Percentiles rank a stretch among this genome's conserved stretches.
These are phyloP conservation scores for Xerocomus amazonicus DNA, from an alignment of 1,284 basidiomycete genomes.

Conservation along the genomic window DNA sequence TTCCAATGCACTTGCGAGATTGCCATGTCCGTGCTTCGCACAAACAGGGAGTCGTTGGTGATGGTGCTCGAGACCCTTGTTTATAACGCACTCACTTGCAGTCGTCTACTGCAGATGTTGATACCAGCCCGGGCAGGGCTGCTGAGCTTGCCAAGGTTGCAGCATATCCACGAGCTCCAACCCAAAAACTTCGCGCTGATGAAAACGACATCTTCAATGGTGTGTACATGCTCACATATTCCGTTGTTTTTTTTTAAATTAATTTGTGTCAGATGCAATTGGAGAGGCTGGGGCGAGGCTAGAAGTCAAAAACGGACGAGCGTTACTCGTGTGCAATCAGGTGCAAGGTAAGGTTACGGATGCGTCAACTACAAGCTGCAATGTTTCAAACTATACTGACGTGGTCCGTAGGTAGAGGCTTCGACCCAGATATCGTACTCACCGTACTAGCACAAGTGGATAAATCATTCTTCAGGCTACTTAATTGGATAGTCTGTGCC, in stretches of 20 bases:
- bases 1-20: slow-evolving; percentile 97
- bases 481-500: slow-evolving; percentile 89
- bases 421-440: slow-evolving; percentile 77
- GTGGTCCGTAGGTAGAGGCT: slow-evolving; percentile 70
- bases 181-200: slow-evolving; percentile 72
- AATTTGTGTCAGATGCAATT: slow-evolving; percentile 45
- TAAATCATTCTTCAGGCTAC: slow-evolving; percentile 89
- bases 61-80: slow-evolving; percentile 96
- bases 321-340: slow-evolving; percentile 87
- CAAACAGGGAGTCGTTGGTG: slow-evolving; percentile 97
- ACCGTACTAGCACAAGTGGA: slow-evolving; percentile 83
- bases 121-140: slow-evolving; percentile 49
- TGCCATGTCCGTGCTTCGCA: slow-evolving; percentile 93
- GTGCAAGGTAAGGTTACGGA: slow-evolving; percentile 92
- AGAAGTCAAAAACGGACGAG: slow-evolving; percentile 88
- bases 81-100: slow-evolving; percentile 71
- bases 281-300: slow-evolving; percentile 54
- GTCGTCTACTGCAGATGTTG: slow-evolving; percentile 30
- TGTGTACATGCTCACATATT: slow-evolving; percentile 30
- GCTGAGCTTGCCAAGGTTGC: slow-evolving; percentile 64
- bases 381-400: background rate
- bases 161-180: slow-evolving; percentile 72
- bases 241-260: slow-evolving; percentile 2
- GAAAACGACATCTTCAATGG: slow-evolving; percentile 83
- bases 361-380: slow-evolving; percentile 31